These are phyloP conservation scores for Platismatia glauca DNA, from an alignment of 495 filamentous ascomycete genomes.

Conservation along the genomic window DNA sequence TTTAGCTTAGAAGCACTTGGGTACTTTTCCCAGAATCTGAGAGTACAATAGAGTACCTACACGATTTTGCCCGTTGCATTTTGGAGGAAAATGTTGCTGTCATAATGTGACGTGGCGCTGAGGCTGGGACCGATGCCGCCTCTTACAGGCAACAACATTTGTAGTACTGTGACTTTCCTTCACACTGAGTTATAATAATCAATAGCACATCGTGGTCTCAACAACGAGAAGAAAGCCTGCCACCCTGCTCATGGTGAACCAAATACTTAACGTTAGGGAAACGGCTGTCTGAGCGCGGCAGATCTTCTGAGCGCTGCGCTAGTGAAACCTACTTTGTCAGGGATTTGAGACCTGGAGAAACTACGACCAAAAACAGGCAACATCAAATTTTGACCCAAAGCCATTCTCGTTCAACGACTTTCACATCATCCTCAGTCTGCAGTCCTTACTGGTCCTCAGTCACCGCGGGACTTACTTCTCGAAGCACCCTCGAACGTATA, in stretches of 20 bases:
- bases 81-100: background rate
- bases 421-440: background rate
- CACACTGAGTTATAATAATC: too few relatives aligned
- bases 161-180: background rate
- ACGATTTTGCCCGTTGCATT: background rate
- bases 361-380: slow-evolving; percentile 6
- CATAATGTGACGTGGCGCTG: slow-evolving; percentile 1
- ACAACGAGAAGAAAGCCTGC: background rate
- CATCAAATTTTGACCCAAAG: background rate
- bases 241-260: too few relatives aligned
- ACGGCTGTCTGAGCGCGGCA: too few relatives aligned
- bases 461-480: background rate
- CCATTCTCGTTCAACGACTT: background rate
- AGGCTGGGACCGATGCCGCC: background rate
- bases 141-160: slow-evolving; percentile 6
- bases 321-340: slow-evolving; percentile 1
- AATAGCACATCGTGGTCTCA: background rate
- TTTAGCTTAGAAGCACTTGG: slow-evolving; percentile 1
- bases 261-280: too few relatives aligned
- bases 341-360: background rate
- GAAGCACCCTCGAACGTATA: background rate
- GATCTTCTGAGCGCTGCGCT: slow-evolving; percentile 11
- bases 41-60: background rate
- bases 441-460: background rate
- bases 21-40: slow-evolving; percentile 8